Evolutionary conservation across 2,329 filamentous ascomycete genomes (phyloP), one percentile per base, ranked within the genome.

Genomic region (Ophiostoma novo-ulmi): DNA sequence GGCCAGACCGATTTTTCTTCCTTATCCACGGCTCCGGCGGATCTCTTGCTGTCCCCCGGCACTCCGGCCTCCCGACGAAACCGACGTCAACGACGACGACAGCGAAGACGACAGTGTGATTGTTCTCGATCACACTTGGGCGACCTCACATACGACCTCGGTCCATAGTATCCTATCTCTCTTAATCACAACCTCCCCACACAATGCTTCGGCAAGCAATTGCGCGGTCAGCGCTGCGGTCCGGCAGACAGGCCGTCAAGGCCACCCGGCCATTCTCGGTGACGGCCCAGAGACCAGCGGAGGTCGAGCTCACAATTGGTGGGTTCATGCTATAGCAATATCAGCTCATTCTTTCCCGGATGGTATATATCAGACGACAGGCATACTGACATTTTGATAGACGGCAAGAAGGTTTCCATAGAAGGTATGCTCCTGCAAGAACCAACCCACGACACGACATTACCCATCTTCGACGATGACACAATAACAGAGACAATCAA

Each of bases 251-350:
- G 78, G 82, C 82, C 78, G 82, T 81, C 80, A 82, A 81, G 80
- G 87, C 87, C 82, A 85, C 88, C 80, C 89, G 93, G 83, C 84
- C 91, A 78, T 97, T 99, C 85, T 87, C 91, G 82, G 91, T 90
- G 77, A 93, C 92, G 76, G 82, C 87, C 78, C 88, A 87, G 82
- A 88, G 93, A 81, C 87, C 87, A 77, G 94, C 93, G 77, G 93
- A 98, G 85, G 94, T 99, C 79, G 93, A 97, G 87, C 88, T 99
- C 81, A 99, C 94, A 79, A 89, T 97, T 85, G 93, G 92, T 96
- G 83, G 78, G 88, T 82, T 67, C 22, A 63, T 63, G 10, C 11
- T 36, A 14, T 58, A 3, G 22, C 31, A 22, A 1, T 3, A 55
- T 55, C n/a, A 69, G 31, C 6, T 55, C n/a, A 8, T 3, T 22